A percentile compares a stretch with the other conserved stretches of the same genome.
phyloP scores from a whole-genome alignment of 2,329 filamentous ascomycete species.

The Venturia oleaginea region DNA sequence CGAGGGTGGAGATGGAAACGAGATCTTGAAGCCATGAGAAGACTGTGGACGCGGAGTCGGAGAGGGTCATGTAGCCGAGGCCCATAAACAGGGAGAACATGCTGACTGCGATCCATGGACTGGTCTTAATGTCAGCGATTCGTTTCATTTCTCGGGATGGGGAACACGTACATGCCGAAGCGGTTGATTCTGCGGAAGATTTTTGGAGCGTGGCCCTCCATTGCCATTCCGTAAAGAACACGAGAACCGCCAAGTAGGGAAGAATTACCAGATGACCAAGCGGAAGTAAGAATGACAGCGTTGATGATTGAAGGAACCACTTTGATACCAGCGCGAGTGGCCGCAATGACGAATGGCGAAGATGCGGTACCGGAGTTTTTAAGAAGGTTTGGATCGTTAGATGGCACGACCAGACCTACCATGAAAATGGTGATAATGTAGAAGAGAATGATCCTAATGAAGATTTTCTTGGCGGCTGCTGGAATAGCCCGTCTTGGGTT shows the following conservation, averaged over 20 bases:
- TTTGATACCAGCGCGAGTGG: slow-evolving; percentile 7
- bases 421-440: slow-evolving; percentile 14
- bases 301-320: slow-evolving; percentile 14
- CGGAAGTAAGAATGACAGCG: background rate
- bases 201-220: background rate
- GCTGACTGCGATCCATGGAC: slow-evolving; percentile 31
- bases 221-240: background rate
- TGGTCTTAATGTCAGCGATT: slow-evolving; percentile 24
- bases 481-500: slow-evolving; percentile 15
- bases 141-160: slow-evolving; percentile 30
- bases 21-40: slow-evolving; percentile 37
- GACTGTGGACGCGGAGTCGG: slow-evolving; percentile 28
- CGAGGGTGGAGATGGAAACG: slow-evolving; percentile 34
- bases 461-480: slow-evolving; percentile 7
- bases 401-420: slow-evolving; percentile 14
- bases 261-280: slow-evolving; percentile 32
- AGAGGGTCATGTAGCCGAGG: slow-evolving; percentile 34
- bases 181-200: slow-evolving; percentile 34
- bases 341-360: slow-evolving; percentile 14
- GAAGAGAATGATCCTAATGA: slow-evolving; percentile 14
- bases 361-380: background rate
- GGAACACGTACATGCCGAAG: slow-evolving; percentile 27
- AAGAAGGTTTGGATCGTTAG: slow-evolving; percentile 17
- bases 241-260: slow-evolving; percentile 45
- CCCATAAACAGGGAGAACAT: slow-evolving; percentile 29